Evolutionary conservation across 1,284 basidiomycete genomes (phyloP).

Genomic region (Exsudoporus floridanus): DNA sequence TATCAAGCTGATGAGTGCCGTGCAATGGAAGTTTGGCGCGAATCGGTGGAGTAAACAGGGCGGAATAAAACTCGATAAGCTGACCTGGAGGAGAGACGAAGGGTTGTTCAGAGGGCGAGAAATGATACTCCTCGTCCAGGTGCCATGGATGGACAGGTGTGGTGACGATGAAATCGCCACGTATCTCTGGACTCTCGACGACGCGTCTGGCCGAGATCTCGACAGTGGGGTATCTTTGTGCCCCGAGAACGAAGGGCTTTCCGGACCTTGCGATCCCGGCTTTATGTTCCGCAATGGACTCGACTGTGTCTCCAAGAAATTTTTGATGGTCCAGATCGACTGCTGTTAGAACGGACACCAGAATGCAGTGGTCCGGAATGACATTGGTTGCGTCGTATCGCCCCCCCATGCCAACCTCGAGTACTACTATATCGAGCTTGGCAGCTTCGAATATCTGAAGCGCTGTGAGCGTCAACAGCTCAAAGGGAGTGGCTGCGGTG

Average conservation of each 20-base stretch:
- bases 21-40: conserved; percentile 58
- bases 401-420: conserved; percentile 97
- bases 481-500: conserved; percentile 72
- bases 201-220: conserved; percentile 41
- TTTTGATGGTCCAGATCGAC: conserved; percentile 93
- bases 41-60: conserved; percentile 43
- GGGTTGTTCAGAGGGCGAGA: conserved; percentile 35
- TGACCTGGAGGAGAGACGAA: conserved; percentile 45
- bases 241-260: conserved; percentile 74
- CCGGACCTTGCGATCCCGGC: conserved; percentile 74
- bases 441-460: conserved; percentile 69
- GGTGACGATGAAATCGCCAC: conserved; percentile 43
- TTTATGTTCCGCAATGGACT: conserved; percentile 82
- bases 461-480: conserved; percentile 80
- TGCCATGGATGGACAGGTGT: conserved; percentile 23
- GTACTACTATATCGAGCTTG: conserved; percentile 75
- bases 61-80: conserved; percentile 43
- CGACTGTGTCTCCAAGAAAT: conserved; percentile 79
- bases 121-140: conserved; percentile 34
- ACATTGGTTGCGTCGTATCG: conserved; percentile 92
- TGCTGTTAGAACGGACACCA: conserved; percentile 80
- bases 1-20: conserved; percentile 82
- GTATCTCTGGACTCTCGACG: conserved; percentile 37
- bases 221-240: conserved; percentile 61
- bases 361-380: conserved; percentile 65